Evolutionary conservation across 441 rosid species (phyloP), one percentile per base, ranked within the genome.

Genomic region (Corymbia citriodora): DNA sequence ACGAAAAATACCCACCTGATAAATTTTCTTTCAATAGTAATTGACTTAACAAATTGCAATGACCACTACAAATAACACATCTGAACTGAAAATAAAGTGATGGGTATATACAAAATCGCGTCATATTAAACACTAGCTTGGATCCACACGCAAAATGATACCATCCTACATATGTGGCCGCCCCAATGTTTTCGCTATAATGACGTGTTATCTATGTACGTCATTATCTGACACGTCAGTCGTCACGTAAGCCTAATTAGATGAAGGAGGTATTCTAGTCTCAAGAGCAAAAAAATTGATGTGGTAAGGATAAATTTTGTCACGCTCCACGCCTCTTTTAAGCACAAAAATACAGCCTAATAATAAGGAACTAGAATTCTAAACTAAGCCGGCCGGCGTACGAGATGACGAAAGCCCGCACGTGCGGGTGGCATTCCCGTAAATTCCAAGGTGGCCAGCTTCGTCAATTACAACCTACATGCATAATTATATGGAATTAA

Each of bases 121-220:
- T 63, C 72, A 29, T 31, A 15, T 16, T n/a, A 3, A 33, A 33
- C 7, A 9, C 5, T 3, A 10, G 16, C 29, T 74, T 40, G 50
- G 9, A 36, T 74, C 25, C 5, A 74, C 16, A 9, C 10, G 6
- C 83, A 36, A 72, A 11, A 72, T 36, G 5, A 9, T 72, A 36
- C 25, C 48, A 36, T 36, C 11, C 11, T 5, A 7, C 12, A 10
- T 0, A 19, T 5, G 2, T 74, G 0, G 0, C 1, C 5, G 23
- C 5, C 27, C 48, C 15, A 6, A 21, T 19, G 2, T 6, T 19
- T 74, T 7, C 25, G 8, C 48, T 74, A 3, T 14, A 14, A 74
- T 3, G 16, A 61, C 2, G 15, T 25, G 15, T 61, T n/a, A 27
- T 61, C 1, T 59, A 14, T 10, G 10, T 15, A 10, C 1, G 29